phyloP scores from a whole-genome alignment of 805 yeast species.

The Candida nitratophila region DNA sequence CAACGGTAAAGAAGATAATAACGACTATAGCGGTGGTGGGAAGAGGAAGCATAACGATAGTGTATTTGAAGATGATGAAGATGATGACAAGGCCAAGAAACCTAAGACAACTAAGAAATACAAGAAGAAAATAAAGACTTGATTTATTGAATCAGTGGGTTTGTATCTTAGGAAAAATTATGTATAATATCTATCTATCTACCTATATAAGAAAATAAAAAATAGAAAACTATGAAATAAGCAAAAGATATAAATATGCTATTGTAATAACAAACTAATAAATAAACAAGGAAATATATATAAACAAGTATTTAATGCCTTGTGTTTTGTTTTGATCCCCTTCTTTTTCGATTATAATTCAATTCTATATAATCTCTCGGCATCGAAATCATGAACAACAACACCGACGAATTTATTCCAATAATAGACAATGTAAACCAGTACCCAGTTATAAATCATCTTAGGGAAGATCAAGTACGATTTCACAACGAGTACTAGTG shows the following conservation, averaged over 20 bases:
- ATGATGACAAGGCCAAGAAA: background rate
- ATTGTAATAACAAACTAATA: too few species aligned
- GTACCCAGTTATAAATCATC: conserved; percentile 41
- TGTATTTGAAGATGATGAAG: background rate
- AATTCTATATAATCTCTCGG: conserved; percentile 21
- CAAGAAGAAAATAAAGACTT: background rate
- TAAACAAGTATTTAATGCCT: background rate
- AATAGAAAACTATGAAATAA: too few species aligned
- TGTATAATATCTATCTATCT: background rate
- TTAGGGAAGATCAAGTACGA: conserved; percentile 70
- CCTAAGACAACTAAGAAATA: background rate
- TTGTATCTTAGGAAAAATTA: background rate
- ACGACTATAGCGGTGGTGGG: conserved; percentile 8
- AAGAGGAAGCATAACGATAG: conserved; percentile 3
- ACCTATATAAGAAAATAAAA: background rate
- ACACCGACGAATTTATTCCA: conserved; percentile 81
- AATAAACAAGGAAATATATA: too few species aligned
- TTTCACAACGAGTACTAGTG: conserved; percentile 52
- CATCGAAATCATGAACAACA: conserved; percentile 26
- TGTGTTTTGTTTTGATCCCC: background rate
- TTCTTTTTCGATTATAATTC: conserved; percentile 8
- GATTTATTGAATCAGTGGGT: background rate
- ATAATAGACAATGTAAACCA: conserved; percentile 43
- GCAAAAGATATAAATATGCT: too few species aligned
- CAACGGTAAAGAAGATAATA: too few species aligned